These are phyloP conservation scores for Trichosporon coremiiforme DNA, from an alignment of 1,284 basidiomycete species.

Conservation along the genomic window DNA sequence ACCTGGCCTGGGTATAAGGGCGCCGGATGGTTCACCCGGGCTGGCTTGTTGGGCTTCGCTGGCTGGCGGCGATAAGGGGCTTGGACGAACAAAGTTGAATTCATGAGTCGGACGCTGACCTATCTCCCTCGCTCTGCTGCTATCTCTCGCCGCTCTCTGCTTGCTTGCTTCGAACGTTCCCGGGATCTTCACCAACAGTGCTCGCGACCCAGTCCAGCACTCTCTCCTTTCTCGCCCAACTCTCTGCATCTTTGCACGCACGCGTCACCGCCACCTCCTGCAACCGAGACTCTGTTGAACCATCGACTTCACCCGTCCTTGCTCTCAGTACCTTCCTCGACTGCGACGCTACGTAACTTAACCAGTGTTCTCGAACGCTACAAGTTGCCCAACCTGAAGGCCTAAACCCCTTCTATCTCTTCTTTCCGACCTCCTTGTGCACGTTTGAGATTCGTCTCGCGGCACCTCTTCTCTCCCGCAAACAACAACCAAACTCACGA, in stretches of 20 bases:
- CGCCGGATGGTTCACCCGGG: background rate
- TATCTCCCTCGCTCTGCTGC: background rate
- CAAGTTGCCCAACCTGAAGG: slow-evolving; percentile 42
- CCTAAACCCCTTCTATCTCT: slow-evolving; percentile 36
- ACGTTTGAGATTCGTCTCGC: slow-evolving; percentile 56
- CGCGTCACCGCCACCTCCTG: slow-evolving; percentile 13
- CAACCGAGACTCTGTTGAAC: slow-evolving; percentile 14
- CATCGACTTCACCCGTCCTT: slow-evolving; percentile 25
- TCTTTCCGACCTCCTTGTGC: slow-evolving; percentile 54
- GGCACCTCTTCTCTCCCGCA: slow-evolving; percentile 46
- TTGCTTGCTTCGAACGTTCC: slow-evolving; percentile 1
- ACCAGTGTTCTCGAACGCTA: slow-evolving; percentile 10
- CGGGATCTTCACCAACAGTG: slow-evolving; percentile 58
- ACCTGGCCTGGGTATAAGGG: background rate
- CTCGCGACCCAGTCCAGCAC: slow-evolving; percentile 95
- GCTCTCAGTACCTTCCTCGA: slow-evolving; percentile 29
- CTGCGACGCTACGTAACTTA: background rate
- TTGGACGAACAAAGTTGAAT: background rate
- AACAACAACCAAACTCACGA: background rate
- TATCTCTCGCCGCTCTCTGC: background rate
- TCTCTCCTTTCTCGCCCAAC: slow-evolving; percentile 51
- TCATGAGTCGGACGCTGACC: slow-evolving; percentile 14
- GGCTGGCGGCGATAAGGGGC: slow-evolving; percentile 5
- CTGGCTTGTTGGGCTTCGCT: background rate
- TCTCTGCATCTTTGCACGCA: slow-evolving; percentile 5